A percentile compares a stretch with the other conserved stretches of the same genome.
phyloP scores from a whole-genome alignment of 306 rosid genomes.

The Adenanthera pavonina region DNA sequence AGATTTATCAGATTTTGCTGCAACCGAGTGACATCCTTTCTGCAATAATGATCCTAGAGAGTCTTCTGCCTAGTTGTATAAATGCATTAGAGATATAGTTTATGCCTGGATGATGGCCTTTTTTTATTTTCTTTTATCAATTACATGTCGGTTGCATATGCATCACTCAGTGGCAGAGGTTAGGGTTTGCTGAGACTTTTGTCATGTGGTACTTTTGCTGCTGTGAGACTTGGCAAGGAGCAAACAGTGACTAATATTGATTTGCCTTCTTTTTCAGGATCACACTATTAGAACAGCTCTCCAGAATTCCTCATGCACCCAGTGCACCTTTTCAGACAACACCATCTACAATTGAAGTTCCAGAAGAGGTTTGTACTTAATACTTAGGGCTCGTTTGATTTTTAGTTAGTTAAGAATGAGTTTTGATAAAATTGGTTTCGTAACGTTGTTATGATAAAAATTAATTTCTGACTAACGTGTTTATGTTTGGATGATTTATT shows the following conservation, averaged over 20 bases:
- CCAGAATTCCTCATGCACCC: conserved; percentile 80
- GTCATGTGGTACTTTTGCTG: neutral
- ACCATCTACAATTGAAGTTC: conserved; percentile 62
- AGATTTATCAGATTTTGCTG: conserved; percentile 26
- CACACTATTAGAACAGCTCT: conserved; percentile 71
- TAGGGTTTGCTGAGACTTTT: conserved; percentile 20
- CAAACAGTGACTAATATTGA: conserved; percentile 1
- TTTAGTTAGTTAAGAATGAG: too few species aligned
- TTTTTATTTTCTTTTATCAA: neutral
- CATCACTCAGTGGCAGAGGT: conserved; percentile 2
- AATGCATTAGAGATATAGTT: neutral
- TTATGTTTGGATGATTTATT: too few species aligned
- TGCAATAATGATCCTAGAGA: conserved; percentile 1
- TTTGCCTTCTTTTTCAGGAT: conserved; percentile 46
- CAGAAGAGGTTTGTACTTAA: conserved; percentile 68
- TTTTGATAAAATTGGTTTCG: too few species aligned
- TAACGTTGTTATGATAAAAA: too few species aligned
- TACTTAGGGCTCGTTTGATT: too few species aligned
- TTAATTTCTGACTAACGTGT: too few species aligned
- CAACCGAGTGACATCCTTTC: conserved; percentile 21
- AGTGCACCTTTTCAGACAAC: conserved; percentile 81
- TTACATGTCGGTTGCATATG: conserved; percentile 18
- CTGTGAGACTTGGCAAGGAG: conserved; percentile 18
- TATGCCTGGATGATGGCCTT: neutral
- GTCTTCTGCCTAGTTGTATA: conserved; percentile 9